Base-by-base conservation (phyloP, 106 monocot genomes). In the Gastrodia elata region DNA sequence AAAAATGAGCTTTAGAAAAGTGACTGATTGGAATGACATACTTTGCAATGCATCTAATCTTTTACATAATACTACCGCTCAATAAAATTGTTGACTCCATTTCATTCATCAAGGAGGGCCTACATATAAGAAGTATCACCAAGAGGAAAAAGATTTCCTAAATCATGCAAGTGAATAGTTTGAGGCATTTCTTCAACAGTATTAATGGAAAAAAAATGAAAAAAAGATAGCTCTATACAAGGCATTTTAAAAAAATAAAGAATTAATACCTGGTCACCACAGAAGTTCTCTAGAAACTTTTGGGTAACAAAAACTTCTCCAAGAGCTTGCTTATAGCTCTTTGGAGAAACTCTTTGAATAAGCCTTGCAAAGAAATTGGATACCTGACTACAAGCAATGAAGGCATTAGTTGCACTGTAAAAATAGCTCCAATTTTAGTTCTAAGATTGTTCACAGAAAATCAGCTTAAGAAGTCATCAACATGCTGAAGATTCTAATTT, bases 271-370 rank as follows among this genome's bases (percentile, higher is more conserved):
- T 97, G 97, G 73, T 97, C 97, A 37, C 97, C 92, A 73, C 83
- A 83, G 69, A 97, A 93, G 75, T 97, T 97, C 77, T 97, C 97
- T 42, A 97, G 73, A 78, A 97, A 97, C 37, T 93, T 97, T 71
- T 88, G 92, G 18, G 92, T 73, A 57, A 97, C 92, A 68, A 69
- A 73, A 22, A 97, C 97, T 82, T 97, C 92, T 42, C 64, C 92
- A 43, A 87, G 78, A 74, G 97, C 97, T 82, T 97, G 97, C 0
- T 28, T 52, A 65, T 88, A 92, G 74, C 92, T 92, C 80, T 97
- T 97, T 28, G 92, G 97, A 18, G 90, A 93, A 67, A 97, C 97
- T 82, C 92, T 87, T 78, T 97, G 97, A 38, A 97, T 90, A 80
- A 97, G 88, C 59, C 83, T 97, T 74, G 90, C 64, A 77, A 97